phyloP scores from a whole-genome alignment of 2,329 filamentous ascomycete genomes.

The Monosporascus cannonballus region DNA sequence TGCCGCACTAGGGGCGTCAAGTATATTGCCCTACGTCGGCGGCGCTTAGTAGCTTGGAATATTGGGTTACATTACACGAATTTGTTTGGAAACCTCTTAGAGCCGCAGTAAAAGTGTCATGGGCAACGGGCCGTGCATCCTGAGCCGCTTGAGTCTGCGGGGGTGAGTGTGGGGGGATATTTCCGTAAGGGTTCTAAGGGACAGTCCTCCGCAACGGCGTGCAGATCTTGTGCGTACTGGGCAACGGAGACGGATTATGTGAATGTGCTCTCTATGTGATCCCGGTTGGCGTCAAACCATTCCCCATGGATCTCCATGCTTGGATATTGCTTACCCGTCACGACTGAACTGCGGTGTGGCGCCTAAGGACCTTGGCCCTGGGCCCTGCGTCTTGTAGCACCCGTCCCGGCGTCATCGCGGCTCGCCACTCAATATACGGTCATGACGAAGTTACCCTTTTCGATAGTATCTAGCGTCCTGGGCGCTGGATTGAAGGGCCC shows the following conservation, averaged over 20 bases:
- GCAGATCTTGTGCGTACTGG: no score
- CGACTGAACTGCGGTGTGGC: neutral
- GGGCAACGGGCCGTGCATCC: neutral
- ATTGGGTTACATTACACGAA: neutral
- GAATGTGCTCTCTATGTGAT: no score
- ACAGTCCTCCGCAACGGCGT: no score
- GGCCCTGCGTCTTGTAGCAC: neutral
- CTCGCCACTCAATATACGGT: neutral
- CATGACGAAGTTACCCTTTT: neutral
- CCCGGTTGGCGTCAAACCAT: no score
- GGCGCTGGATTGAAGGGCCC: neutral
- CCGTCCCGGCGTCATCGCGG: neutral
- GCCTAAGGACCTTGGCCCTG: neutral
- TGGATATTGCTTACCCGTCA: no score
- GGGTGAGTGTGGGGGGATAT: no score
- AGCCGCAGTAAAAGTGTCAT: neutral
- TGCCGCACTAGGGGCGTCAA: neutral
- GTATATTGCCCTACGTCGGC: neutral
- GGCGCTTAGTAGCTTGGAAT: neutral
- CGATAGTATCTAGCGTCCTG: neutral
- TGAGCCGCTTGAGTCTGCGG: neutral
- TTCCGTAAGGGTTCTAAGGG: no score
- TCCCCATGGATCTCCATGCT: no score
- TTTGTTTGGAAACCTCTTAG: neutral
- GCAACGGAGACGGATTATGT: no score